Evolutionary conservation across 208 protist species (phyloP).

Genomic region (Porcisia hertigi): DNA sequence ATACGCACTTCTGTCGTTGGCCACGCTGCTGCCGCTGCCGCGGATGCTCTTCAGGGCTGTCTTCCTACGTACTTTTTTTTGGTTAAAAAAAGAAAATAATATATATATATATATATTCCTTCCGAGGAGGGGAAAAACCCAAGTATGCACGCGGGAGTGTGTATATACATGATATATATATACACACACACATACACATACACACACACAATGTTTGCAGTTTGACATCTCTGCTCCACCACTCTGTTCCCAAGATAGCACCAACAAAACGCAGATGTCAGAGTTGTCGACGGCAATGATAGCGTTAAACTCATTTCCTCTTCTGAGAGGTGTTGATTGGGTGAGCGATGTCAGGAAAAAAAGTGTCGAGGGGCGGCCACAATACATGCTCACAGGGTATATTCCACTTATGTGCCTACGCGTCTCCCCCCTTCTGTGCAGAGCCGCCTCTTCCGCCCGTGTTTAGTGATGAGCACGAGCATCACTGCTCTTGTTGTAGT

Average conservation of each 20-base stretch:
- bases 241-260: background rate
- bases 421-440: background rate
- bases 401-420: background rate
- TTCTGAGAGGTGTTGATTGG: background rate
- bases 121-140: background rate
- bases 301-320: no score
- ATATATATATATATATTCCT: background rate
- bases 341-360: background rate
- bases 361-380: background rate
- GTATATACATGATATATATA: no score
- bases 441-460: background rate
- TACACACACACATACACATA: background rate
- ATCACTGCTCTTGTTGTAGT: slow-evolving; percentile 50
- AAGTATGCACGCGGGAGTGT: background rate
- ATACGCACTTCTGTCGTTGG: background rate
- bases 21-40: background rate
- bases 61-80: background rate
- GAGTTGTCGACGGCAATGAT: background rate
- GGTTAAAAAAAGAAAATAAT: background rate
- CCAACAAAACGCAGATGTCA: background rate
- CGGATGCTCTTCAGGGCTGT: background rate
- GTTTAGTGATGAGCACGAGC: slow-evolving; percentile 33
- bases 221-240: background rate
- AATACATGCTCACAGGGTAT: background rate
- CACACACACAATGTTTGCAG: background rate